Evolutionary conservation across 106 monocot species (phyloP).

Genomic region (Phalaenopsis aphrodite): DNA sequence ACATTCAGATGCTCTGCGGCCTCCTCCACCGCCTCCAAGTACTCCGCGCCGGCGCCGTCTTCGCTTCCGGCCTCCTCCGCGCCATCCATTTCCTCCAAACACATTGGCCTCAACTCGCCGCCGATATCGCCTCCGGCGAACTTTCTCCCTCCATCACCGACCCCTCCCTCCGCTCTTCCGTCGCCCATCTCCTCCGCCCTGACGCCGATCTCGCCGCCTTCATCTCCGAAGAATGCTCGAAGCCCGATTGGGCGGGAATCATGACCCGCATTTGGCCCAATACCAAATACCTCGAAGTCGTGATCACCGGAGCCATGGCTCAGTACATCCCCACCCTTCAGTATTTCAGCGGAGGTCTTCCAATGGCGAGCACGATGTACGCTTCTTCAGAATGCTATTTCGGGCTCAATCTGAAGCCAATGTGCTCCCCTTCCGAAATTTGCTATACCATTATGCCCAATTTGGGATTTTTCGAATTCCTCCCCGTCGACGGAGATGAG

Average conservation of each 20-base stretch:
- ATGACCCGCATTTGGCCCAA: conserved; percentile 8
- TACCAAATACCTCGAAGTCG: conserved; percentile 5
- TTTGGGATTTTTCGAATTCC: conserved; percentile 62
- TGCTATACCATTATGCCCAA: conserved; percentile 15
- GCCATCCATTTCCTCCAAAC: conserved; percentile 67
- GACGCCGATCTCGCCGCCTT: conserved; percentile 17
- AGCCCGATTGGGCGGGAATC: conserved; percentile 5
- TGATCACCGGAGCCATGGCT: conserved; percentile 10
- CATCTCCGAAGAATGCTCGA: neutral
- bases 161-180: conserved; percentile 28
- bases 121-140: conserved; percentile 34
- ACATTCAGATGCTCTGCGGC: conserved; percentile 44
- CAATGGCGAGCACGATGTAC: conserved; percentile 88
- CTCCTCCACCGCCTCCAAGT: conserved; percentile 39
- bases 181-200: conserved; percentile 19
- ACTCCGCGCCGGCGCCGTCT: conserved; percentile 59
- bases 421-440: conserved; percentile 43
- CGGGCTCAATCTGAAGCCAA: conserved; percentile 74
- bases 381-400: conserved; percentile 93
- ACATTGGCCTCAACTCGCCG: conserved; percentile 33
- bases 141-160: conserved; percentile 35
- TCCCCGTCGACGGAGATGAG: conserved; percentile 27
- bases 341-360: conserved; percentile 70
- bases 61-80: conserved; percentile 61
- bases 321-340: conserved; percentile 32